phyloP scores from a whole-genome alignment of 192 early-diverging fungal species.

The Anaeromyces robustus region DNA sequence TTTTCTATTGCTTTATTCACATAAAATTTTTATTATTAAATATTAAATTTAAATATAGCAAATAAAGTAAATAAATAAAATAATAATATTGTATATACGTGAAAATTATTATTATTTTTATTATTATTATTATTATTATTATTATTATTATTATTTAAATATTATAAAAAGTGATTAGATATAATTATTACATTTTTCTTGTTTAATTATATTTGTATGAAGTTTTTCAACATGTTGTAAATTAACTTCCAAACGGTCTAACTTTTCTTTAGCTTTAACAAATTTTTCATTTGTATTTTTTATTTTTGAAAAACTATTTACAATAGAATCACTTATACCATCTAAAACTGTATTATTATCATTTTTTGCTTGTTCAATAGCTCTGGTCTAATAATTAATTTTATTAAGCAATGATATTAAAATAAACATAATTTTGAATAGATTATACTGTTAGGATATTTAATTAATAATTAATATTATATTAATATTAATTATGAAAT shows the following conservation, averaged over 20 bases:
- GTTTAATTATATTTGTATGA: constrained; percentile 15
- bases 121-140: too few species aligned
- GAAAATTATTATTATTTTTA: too few species aligned
- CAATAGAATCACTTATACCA: constrained; percentile 60
- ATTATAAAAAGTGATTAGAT: too few species aligned
- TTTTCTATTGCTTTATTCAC: neutral
- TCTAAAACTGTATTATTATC: constrained; percentile 55
- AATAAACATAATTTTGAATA: too few species aligned
- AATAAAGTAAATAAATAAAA: too few species aligned
- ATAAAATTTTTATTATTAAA: too few species aligned
- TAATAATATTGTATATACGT: too few species aligned
- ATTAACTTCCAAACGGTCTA: constrained; percentile 78
- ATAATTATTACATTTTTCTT: neutral
- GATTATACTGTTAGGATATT: too few species aligned
- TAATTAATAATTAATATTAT: neutral
- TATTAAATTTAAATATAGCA: too few species aligned
- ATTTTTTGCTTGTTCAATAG: constrained; percentile 6
- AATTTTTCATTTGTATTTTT: constrained; percentile 77
- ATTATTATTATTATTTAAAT: too few species aligned
- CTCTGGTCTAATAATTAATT: neutral
- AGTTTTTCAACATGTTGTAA: constrained; percentile 71
- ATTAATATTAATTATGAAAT: constrained; percentile 1
- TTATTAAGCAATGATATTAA: constrained; percentile 14
- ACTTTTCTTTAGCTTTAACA: constrained; percentile 58
- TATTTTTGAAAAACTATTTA: constrained; percentile 83